Conservation (phyloP, 208 protist species). For the Leishmania turanica region DNA sequence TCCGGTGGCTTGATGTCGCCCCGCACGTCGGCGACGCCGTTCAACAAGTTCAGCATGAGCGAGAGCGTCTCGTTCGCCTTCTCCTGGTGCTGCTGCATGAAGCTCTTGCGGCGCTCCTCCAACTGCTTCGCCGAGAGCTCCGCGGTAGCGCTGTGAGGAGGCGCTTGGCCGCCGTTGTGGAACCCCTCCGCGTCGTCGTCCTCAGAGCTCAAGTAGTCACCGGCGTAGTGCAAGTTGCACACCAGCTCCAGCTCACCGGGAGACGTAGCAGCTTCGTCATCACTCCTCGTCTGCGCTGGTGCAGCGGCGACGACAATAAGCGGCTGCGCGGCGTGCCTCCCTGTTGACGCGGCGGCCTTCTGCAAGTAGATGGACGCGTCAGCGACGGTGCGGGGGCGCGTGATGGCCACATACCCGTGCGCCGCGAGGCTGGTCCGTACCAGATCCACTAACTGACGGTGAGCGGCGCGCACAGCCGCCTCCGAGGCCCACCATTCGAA, state of each 20-base stretch:
- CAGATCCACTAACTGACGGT: slow-evolving; percentile 22
- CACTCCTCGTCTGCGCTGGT: neutral
- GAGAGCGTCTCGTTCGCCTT: slow-evolving; percentile 70
- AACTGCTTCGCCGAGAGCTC: slow-evolving; percentile 22
- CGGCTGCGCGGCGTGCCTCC: neutral
- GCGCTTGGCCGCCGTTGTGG: neutral
- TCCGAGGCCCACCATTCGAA: slow-evolving; percentile 59
- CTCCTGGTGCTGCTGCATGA: slow-evolving; percentile 49
- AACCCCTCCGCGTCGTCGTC: slow-evolving; percentile 43
- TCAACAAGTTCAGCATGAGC: slow-evolving; percentile 96
- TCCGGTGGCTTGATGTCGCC: slow-evolving; percentile 95
- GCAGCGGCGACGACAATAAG: slow-evolving; percentile 6
- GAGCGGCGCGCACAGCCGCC: slow-evolving; percentile 33
- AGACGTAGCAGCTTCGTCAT: neutral
- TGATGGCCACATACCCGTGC: slow-evolving; percentile 1
- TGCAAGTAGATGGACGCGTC: slow-evolving; percentile 18
- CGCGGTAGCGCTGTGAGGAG: neutral
- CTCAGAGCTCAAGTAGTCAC: slow-evolving; percentile 73
- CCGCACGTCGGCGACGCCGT: slow-evolving; percentile 93
- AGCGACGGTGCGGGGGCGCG: slow-evolving; percentile 4
- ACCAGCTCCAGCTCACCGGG: slow-evolving; percentile 31
- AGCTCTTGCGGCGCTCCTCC: slow-evolving; percentile 21
- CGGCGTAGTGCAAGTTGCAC: slow-evolving; percentile 70
- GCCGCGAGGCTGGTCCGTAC: neutral
- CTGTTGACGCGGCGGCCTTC: neutral